Base-by-base conservation (phyloP, 129 eudicot species). In the Flaveria bidentis region DNA sequence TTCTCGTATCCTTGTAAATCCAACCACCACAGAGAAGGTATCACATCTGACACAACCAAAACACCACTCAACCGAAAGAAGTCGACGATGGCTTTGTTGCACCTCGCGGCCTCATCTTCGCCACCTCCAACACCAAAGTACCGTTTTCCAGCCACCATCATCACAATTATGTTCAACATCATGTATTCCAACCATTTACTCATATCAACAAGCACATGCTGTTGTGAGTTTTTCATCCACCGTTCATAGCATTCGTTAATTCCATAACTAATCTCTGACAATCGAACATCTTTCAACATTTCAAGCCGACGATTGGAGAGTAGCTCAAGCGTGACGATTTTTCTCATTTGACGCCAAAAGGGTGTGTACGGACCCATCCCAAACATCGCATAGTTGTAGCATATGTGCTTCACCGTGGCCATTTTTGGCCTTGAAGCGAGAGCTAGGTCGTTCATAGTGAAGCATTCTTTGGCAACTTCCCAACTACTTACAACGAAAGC, bases 301-400 rank as follows among this genome's bases (percentile, higher is more conserved):
- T 46, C 65, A 26, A 82, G 71, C n/a, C 82, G 63, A 13, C 46
- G 82, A 55, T 49, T 68, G 25, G 82, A 82, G 26, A 82, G 82
- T 4, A 82, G 76, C 8, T 82, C 75, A 17, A 71, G 78, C 7
- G 56, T 53, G 6, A 51, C 62, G 8, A 82, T 66, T 76, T 82
- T 82, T 45, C 86, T 61, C 56, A 82, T 53, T 5, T 78, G 70
- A 1, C 82, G 82, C 86, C 86, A 82, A 53, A 51, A 82, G 3
- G 79, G 79, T 2, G 69, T 61, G 17, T 72, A 82, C 6, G 86
- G 82, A 4, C 53, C 70, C 58, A 77, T 65, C 18, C 76, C 82
- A 25, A 82, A 71, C 30, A 72, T 50, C 10, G 78, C 78, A 17
- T 64, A 77, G 57, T 82, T 76, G 63, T 70, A 82, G 10, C 78